Conservation (phyloP, 345 rosid genomes). For the Eutrema yunnanense region DNA sequence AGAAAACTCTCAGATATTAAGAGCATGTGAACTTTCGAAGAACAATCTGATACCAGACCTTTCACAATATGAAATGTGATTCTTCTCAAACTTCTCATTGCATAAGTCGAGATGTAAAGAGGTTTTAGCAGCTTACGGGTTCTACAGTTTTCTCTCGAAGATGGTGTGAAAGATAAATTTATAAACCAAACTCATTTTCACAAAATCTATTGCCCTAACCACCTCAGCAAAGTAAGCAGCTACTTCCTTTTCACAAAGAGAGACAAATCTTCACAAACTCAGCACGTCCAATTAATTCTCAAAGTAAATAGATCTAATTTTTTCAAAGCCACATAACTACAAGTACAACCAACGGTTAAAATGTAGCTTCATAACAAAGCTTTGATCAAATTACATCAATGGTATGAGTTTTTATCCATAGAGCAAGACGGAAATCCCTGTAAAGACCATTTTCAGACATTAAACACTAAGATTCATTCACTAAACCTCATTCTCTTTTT, state of each 20-base stretch:
- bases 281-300: background rate
- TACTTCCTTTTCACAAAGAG: background rate
- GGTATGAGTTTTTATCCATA: background rate
- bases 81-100: background rate
- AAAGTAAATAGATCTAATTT: background rate
- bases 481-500: background rate
- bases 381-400: background rate
- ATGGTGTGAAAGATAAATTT: background rate
- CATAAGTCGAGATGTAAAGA: background rate
- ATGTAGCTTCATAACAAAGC: background rate
- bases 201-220: background rate
- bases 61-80: background rate
- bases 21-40: background rate
- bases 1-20: background rate
- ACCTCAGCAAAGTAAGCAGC: background rate
- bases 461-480: background rate
- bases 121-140: background rate
- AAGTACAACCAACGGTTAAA: background rate
- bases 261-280: background rate
- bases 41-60: background rate
- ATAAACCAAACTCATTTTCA: background rate
- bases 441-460: background rate
- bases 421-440: background rate
- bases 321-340: background rate
- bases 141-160: background rate